Evolutionary conservation across 768 basidiomycete genomes (phyloP), one percentile per base, ranked within the genome.

Genomic region (Cyclocybe cylindracea): DNA sequence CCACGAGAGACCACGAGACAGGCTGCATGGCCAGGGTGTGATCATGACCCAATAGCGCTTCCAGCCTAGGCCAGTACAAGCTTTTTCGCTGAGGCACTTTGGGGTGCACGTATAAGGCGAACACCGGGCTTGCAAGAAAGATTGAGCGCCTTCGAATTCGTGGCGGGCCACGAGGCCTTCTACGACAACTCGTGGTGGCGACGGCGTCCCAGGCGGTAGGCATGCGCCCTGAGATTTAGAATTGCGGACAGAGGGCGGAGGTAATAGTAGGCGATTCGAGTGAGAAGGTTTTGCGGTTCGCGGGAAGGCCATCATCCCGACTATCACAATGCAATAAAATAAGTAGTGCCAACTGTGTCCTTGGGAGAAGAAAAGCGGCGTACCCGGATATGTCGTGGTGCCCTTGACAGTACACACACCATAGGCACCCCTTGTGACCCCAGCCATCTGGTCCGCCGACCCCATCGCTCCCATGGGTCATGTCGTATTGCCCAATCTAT

Each of bases 361-460:
- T 44, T 32, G 50, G 40, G 33, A 38, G 40, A 46, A 35, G 39
- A 33, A 42, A 48, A 51, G 36, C 51, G 53, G 45, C 53, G 50
- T 46, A 58, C 50, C 47, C 24, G 24, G 24, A 24, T 24, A 24
- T 24, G 24, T 24, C 24, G 24, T 24, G 24, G 24, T 24, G 24
- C 5, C 5, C 24, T 24, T 24, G 24, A 24, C 24, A 24, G 42
- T 50, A 24, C 13, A 19, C 33, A 19, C 49, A 4, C 36, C 32
- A 43, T 16, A 35, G 35, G 18, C 16, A 43, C 37, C 32, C 55
- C 59, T 48, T 56, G 59, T 60, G 59, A 60, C 59, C 53, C 32
- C 39, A 45, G 37, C 46, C 53, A 56, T 24, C 45, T 57, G 58
- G 44, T 7, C n/a, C 41, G 24, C 58, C 59, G 59, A 60, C 50